Evolutionary conservation across 495 filamentous ascomycete species (phyloP), one percentile per base, ranked within the genome.

Genomic region (Glonium stellatum): DNA sequence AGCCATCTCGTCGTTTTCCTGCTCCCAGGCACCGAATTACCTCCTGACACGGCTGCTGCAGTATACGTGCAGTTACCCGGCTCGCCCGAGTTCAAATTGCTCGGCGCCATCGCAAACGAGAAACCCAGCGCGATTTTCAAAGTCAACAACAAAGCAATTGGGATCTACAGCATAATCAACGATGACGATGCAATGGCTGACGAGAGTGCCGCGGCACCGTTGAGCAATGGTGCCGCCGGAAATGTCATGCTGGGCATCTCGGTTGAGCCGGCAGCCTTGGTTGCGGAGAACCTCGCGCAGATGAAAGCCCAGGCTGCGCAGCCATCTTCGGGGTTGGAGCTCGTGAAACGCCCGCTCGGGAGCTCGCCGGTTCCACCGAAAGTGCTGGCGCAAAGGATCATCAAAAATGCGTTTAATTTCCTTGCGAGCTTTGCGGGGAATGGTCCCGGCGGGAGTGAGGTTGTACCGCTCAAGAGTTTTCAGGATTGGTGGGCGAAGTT

Each of bases 401-500:
- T 97, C 63, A 84, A 86, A 62, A 95, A 96, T 71, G 92, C 91
- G n/a, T 99, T 96, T 67, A 96, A 97, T 72, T 97, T 95, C 71
- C 76, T 99, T 47, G 84, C 92, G 22, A 88, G 91, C 66, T 97
- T 95, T 78, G 87, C 86, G 47, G 79, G 78, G 49, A 74, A 71
- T 67, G 69, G 59, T 10, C 62, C 66, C 18, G 78, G 75, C 37
- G 88, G 82, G 11, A 80, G 86, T 52, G 92, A 97, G 70, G 84
- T 95, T 12, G 87, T 99, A 22, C 90, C 95, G 36, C 69, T 99
- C 56, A 89, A 86, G 75, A 87, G 85, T 12, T 97, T 99, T 72
- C 84, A 88, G 70, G 91, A 96, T 55, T 99, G 95, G 93, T 99
- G 93, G 93, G 78, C 74, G 53, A 97, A 96, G 74, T 99, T 99